Base-by-base conservation (phyloP, 768 basidiomycete species). In the Arthromyces matolae region DNA sequence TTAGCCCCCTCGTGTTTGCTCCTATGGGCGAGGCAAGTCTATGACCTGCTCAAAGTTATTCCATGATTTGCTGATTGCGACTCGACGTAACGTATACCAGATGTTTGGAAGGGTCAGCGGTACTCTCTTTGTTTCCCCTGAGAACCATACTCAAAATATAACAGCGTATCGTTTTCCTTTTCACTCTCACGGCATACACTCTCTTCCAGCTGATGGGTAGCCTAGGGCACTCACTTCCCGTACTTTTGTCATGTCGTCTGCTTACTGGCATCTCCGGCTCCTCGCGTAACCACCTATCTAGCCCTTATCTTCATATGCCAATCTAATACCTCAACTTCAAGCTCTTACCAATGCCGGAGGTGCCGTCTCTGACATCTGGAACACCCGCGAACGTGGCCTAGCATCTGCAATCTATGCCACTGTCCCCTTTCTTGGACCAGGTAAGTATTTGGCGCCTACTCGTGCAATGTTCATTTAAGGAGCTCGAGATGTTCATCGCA, bases 271-370 rank as follows among this genome's bases (percentile, higher is more conserved):
- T 74, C 18, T 77, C 75, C 57, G 81, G 81, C 19, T 74, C 79
- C 27, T 77, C 78, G 24, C 79, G 79, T 79, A 55, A 55, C 71
- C 64, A 39, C 14, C 41, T 8, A 8, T 32, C 14, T 51, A 18
- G 27, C 41, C 31, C 46, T 32, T 18, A 33, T 19, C 12, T 32
- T 19, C 44, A 31, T 41, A 33, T 31, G 27, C 43, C 42, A 47
- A 44, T 51, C 37, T 47, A 46, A 47, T 49, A 39, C 25, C 25
- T 28, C 24, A 24, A 38, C 49, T 13, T 40, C n/a, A 56, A 80
- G 79, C 80, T 29, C 63, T 83, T 13, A 79, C 79, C 8, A 83
- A 83, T 56, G 75, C 79, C 20, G 79, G 79, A 14, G 79, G 77
- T 12, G 70, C 70, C n/a, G 67, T 83, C 29, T 66, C 76, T 39